Conservation (phyloP, 208 protist genomes). For the Vickermania ingenoplastis region DNA sequence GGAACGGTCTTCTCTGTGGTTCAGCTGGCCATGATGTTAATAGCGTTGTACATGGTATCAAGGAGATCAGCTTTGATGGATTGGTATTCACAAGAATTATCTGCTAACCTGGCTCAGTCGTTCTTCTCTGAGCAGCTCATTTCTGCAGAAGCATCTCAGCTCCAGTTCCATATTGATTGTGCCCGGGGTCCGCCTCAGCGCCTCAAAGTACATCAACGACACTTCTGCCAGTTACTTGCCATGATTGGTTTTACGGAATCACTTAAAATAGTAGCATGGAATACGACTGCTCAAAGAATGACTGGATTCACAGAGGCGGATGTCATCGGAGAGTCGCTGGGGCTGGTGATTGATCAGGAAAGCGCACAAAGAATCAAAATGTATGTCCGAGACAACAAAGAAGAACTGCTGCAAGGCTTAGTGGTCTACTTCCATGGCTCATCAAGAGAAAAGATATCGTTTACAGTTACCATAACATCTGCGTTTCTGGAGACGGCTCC, state of each 20-base stretch:
- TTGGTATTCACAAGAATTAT: conserved; percentile 16
- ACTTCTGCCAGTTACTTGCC: conserved; percentile 19
- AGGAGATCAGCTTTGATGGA: conserved; percentile 5
- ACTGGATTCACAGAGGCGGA: conserved; percentile 16
- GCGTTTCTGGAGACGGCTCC: no score
- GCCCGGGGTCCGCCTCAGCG: no score
- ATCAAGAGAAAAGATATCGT: no score
- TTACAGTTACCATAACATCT: no score
- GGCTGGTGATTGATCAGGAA: conserved; percentile 16
- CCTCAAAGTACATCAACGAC: conserved; percentile 5
- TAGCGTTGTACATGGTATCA: conserved; percentile 19
- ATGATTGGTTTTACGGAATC: conserved; percentile 27
- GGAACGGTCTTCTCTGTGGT: conserved; percentile 15
- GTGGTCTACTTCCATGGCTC: conserved; percentile 21
- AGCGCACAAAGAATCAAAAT: conserved; percentile 9
- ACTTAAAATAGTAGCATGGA: conserved; percentile 24
- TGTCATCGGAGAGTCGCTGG: conserved; percentile 21
- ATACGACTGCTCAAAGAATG: conserved; percentile 14
- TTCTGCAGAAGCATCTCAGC: no score
- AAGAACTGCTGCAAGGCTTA: conserved; percentile 9
- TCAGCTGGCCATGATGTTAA: conserved; percentile 13
- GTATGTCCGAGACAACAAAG: conserved; percentile 15
- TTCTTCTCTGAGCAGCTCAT: conserved; percentile 5
- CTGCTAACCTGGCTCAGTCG: conserved; percentile 9
- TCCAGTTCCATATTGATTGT: no score